Evolutionary conservation across 2,329 filamentous ascomycete species (phyloP), one percentile per base, ranked within the genome.

Genomic region (Venturia carpophila): DNA sequence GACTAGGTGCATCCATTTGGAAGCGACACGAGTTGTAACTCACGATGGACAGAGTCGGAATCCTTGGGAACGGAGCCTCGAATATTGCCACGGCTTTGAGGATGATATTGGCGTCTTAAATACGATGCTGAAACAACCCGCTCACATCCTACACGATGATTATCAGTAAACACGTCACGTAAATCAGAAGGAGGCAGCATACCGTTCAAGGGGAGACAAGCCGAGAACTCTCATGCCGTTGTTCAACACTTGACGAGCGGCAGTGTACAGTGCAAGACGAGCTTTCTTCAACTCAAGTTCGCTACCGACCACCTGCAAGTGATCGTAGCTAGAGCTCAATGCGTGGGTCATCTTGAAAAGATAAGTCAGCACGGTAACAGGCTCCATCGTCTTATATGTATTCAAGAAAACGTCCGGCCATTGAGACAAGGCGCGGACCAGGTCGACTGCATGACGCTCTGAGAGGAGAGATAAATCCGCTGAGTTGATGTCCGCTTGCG

Each of bases 341-440:
- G 85, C 80, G 76, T 95, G 91, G 3, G 89, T 90, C 87, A 95
- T 89, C 82, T 90, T 91, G 82, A 93, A 94, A 56, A 94, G 80
- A 74, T 93, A 91, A 5, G 83, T 84, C 45, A 89, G 76, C 49
- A 89, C 79, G 0, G 85, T 88, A 1, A 85, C 83, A 0, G 87
- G 87, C 74, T 95, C 92, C 27, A 92, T 83, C 0, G 90, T 95
- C 80, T 90, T 90, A 70, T 94, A 80, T 0, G 91, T 92, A 76
- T 93, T 93, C 72, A 88, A 81, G 66, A 95, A 86, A 5, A 91
- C 89, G 71, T 95, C 91, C 2, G 92, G 92, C 83, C 90, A 96
- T 73, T 92, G 89, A 10, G 87, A 83, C n/a, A 96, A 82, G 58
- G 89, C 82, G 41, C 92, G 85, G 68, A 91, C 82, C 47, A 93